These are phyloP conservation scores for Nicotiana tomentosiformis DNA, from an alignment of 257 asterid species.

Conservation along the genomic window DNA sequence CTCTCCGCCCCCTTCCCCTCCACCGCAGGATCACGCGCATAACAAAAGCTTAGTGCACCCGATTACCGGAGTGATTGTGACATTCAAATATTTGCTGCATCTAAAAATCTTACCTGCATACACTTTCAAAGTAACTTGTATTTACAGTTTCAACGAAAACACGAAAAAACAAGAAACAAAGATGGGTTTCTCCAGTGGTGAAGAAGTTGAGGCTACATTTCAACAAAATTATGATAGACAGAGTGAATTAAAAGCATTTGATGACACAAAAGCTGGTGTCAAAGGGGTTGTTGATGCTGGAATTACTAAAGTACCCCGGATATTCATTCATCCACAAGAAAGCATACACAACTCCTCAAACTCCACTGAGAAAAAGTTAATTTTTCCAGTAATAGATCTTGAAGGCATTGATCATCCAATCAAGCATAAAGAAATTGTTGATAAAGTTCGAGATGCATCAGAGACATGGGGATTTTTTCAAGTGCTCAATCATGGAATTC, in stretches of 20 bases:
- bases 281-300: constrained; percentile 62
- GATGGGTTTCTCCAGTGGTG: constrained; percentile 12
- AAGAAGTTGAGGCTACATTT: neutral
- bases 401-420: neutral
- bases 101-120: no score
- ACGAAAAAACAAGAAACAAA: neutral
- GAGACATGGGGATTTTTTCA: constrained; percentile 24
- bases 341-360: neutral
- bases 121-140: neutral
- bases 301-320: constrained; percentile 30
- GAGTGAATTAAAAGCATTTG: constrained; percentile 41
- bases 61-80: no score
- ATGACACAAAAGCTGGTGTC: constrained; percentile 55
- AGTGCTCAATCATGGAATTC: constrained; percentile 19
- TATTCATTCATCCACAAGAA: constrained; percentile 27
- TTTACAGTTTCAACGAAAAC: neutral
- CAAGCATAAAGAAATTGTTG: constrained; percentile 9
- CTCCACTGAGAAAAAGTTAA: neutral
- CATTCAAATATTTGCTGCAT: no score
- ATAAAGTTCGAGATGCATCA: constrained; percentile 18
- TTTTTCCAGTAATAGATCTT: constrained; percentile 13
- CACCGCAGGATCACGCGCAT: no score
- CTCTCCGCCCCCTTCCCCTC: no score
- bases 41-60: no score
- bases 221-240: constrained; percentile 23